These are phyloP conservation scores for Penicillium sp. DNA, from an alignment of 2,329 filamentous ascomycete species.

Conservation along the genomic window DNA sequence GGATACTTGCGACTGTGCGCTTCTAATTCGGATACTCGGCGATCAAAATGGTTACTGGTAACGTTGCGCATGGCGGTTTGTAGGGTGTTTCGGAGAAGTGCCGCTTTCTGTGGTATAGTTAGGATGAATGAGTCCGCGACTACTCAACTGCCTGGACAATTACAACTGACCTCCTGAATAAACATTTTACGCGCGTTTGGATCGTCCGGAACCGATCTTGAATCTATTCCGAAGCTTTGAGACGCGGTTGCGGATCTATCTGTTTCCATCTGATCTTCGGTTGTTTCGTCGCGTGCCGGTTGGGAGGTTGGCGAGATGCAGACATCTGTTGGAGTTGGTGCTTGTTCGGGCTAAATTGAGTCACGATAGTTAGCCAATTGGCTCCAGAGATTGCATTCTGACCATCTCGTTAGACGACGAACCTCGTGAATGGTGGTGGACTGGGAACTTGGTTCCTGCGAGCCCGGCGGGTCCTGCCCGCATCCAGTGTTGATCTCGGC, in stretches of 20 bases:
- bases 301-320: conserved; percentile 23
- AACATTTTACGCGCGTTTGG: conserved; percentile 43
- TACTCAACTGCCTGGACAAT: background rate
- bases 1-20: conserved; percentile 43
- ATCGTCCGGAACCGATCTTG: conserved; percentile 36
- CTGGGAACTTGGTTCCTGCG: conserved; percentile 17
- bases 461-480: conserved; percentile 22
- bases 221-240: conserved; percentile 12
- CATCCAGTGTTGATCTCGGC: conserved; percentile 27
- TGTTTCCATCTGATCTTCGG: conserved; percentile 15
- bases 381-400: background rate
- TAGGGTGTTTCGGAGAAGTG: conserved; percentile 41
- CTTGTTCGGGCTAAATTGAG: conserved; percentile 16
- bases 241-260: conserved; percentile 12
- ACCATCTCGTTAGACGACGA: conserved; percentile 4
- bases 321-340: conserved; percentile 24
- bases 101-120: conserved; percentile 42
- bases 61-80: conserved; percentile 47
- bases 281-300: conserved; percentile 19
- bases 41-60: conserved; percentile 43
- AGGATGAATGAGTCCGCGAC: conserved; percentile 6
- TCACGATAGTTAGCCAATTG: conserved; percentile 12
- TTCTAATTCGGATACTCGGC: conserved; percentile 46
- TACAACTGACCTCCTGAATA: conserved; percentile 43
- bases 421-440: conserved; percentile 25